These are phyloP conservation scores for Chenopodium quinoa DNA, from an alignment of 148 eudicot species.

Conservation along the genomic window DNA sequence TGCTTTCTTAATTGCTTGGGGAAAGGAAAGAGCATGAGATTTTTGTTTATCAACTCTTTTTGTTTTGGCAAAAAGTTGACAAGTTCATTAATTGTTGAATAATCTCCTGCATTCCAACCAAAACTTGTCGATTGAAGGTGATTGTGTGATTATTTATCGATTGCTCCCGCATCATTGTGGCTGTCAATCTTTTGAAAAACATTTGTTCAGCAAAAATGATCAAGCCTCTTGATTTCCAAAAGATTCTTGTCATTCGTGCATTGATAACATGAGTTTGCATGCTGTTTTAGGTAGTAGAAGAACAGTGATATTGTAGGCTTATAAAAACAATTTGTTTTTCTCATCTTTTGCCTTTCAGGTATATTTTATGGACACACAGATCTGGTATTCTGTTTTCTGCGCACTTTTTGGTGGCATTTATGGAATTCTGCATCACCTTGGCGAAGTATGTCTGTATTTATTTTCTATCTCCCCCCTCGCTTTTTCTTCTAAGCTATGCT, in stretches of 20 bases:
- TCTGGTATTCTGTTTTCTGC: constrained; percentile 98
- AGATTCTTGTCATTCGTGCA: background rate
- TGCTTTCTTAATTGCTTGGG: background rate
- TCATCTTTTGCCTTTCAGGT: constrained; percentile 44
- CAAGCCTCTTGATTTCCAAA: background rate
- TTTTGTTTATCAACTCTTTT: background rate
- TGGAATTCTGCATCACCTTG: constrained; percentile 92
- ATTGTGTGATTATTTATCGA: background rate
- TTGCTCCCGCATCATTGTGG: background rate
- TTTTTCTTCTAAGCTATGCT: constrained; percentile 9
- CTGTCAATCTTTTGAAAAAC: background rate
- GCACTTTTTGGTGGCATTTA: constrained; percentile 83
- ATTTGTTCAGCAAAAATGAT: background rate
- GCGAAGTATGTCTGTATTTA: constrained; percentile 56
- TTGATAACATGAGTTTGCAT: background rate
- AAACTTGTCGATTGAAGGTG: background rate
- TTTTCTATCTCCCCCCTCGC: background rate
- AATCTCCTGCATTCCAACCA: background rate
- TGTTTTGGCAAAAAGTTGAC: background rate
- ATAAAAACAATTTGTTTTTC: background rate
- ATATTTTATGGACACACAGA: constrained; percentile 94
- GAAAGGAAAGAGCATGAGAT: background rate
- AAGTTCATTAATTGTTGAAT: background rate
- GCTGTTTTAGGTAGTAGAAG: background rate
- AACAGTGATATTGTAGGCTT: background rate